Conservation (phyloP, 2,329 filamentous ascomycete genomes). For the Diaporthe sp. region DNA sequence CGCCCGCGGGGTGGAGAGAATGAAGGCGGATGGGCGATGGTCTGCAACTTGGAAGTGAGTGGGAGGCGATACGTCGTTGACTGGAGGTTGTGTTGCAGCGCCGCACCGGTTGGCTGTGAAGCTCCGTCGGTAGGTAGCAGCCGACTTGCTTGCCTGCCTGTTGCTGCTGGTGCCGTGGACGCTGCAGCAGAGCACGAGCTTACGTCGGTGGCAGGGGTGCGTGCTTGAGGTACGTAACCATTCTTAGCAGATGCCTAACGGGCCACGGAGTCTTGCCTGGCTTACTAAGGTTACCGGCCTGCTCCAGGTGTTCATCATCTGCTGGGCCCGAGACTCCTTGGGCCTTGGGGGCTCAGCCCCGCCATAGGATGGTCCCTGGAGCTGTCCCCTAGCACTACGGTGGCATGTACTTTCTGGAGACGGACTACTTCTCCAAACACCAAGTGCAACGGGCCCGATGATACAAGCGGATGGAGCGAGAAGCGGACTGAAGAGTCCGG, state of each 20-base stretch:
- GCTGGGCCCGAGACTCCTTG: not conserved
- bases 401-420: constrained; percentile 20
- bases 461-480: not conserved
- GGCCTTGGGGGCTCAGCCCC: constrained; percentile 14
- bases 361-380: constrained; percentile 24
- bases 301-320: not conserved
- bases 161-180: not conserved
- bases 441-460: constrained; percentile 10
- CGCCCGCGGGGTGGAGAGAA: not conserved
- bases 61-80: constrained; percentile 19
- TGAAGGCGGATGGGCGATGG: constrained; percentile 8
- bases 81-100: not conserved
- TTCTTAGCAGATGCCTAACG: not conserved
- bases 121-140: constrained; percentile 9
- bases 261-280: not conserved
- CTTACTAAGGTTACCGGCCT: not conserved
- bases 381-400: not conserved
- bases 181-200: constrained; percentile 10
- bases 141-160: constrained; percentile 22
- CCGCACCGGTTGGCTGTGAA: constrained; percentile 7
- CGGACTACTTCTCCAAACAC: constrained; percentile 13
- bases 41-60: not conserved
- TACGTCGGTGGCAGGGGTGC: constrained; percentile 35
- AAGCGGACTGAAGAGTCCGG: not conserved
- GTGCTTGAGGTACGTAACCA: constrained; percentile 5